Evolutionary conservation across 2,329 filamentous ascomycete genomes (phyloP).

Genomic region (Fusarium illudens): DNA sequence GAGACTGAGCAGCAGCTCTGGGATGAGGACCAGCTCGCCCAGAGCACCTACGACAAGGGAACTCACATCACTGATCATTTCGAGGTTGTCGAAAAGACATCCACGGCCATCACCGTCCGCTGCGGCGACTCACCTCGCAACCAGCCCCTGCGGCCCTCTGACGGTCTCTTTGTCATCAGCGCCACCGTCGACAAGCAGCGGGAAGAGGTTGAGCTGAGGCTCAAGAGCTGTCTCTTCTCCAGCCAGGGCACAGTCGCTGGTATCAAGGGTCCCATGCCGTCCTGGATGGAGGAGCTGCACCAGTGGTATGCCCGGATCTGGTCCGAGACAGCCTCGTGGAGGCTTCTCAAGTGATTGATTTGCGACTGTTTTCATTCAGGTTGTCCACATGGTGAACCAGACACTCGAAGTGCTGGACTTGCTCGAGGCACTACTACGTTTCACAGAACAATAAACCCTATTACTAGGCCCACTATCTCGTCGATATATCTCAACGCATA

Average conservation of each 20-base stretch:
- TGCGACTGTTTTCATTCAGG: not conserved
- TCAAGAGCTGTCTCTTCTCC: conserved; percentile 71
- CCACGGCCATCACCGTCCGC: conserved; percentile 67
- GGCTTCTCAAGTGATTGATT: conserved; percentile 44
- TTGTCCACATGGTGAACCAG: not conserved
- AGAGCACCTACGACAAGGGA: conserved; percentile 68
- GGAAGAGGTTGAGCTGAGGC: conserved; percentile 67
- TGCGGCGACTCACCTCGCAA: conserved; percentile 72
- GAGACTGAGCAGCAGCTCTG: conserved; percentile 69
- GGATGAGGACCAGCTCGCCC: conserved; percentile 62
- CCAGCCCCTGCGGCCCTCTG: conserved; percentile 62
- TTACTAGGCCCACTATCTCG: not conserved
- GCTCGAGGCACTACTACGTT: not conserved
- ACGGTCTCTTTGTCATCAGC: conserved; percentile 73
- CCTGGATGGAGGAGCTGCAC: conserved; percentile 44
- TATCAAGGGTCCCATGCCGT: conserved; percentile 44
- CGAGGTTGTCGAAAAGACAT: conserved; percentile 72
- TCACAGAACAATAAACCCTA: not conserved
- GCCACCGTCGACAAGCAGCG: conserved; percentile 67
- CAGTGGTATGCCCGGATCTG: conserved; percentile 54
- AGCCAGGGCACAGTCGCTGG: conserved; percentile 50
- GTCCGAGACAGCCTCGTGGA: conserved; percentile 51
- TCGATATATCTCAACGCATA: not conserved
- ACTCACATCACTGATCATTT: conserved; percentile 76
- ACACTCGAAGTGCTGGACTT: not conserved